phyloP scores from a whole-genome alignment of 495 filamentous ascomycete species.

The Cairneyella variabilis region DNA sequence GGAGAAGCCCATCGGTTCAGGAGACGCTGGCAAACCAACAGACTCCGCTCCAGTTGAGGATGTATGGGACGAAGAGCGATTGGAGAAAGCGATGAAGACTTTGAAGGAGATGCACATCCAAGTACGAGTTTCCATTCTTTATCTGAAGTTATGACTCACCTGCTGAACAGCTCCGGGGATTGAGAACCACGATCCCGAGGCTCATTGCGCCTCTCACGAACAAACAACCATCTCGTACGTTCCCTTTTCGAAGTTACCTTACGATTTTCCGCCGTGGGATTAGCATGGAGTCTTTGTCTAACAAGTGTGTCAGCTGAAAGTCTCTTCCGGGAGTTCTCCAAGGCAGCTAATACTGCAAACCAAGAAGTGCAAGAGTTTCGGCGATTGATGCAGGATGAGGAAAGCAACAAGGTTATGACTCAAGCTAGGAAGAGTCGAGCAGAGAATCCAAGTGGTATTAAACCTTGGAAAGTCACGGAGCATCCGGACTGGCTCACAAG shows the following conservation, averaged over 20 bases:
- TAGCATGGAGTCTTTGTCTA: no score
- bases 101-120: slow-evolving; percentile 30
- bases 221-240: slow-evolving; percentile 36
- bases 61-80: slow-evolving; percentile 25
- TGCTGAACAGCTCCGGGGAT: slow-evolving; percentile 33
- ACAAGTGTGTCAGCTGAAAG: slow-evolving; percentile 36
- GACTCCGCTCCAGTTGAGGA: slow-evolving; percentile 9
- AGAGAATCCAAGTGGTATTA: slow-evolving; percentile 43
- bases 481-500: slow-evolving; percentile 44
- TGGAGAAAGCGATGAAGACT: slow-evolving; percentile 22
- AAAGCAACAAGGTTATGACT: slow-evolving; percentile 37
- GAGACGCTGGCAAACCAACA: background rate
- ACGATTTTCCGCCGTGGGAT: no score
- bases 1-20: background rate
- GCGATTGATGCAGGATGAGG: slow-evolving; percentile 32
- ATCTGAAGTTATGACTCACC: slow-evolving; percentile 1
- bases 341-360: slow-evolving; percentile 33
- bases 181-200: slow-evolving; percentile 41
- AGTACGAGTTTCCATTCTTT: slow-evolving; percentile 3
- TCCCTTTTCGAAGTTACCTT: background rate
- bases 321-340: slow-evolving; percentile 33
- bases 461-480: slow-evolving; percentile 44
- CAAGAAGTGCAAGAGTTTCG: slow-evolving; percentile 41
- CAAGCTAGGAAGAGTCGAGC: slow-evolving; percentile 40
- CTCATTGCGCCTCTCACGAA: slow-evolving; percentile 40